A percentile compares a stretch with the other conserved stretches of the same genome.
Conservation (phyloP, 768 basidiomycete species). For the Suillus americanus region DNA sequence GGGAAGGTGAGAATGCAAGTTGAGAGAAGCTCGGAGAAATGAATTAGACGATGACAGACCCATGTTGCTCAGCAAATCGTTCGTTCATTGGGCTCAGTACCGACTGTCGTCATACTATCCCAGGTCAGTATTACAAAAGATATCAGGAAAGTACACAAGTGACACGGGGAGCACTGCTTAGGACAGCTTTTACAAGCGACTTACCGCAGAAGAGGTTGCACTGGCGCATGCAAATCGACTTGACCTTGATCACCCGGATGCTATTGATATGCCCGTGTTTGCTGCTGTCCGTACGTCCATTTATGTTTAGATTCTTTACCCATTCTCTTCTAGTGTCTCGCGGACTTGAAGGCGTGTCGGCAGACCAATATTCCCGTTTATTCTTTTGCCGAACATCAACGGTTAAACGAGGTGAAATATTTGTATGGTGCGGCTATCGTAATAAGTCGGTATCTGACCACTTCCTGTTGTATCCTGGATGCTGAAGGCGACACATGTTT, state of each 20-base stretch:
- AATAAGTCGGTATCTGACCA: constrained; percentile 52
- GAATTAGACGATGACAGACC: constrained; percentile 46
- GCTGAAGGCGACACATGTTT: neutral
- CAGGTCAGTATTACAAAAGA: constrained; percentile 47
- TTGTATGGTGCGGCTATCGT: constrained; percentile 92
- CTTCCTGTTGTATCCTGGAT: neutral
- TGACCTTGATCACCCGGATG: constrained; percentile 91
- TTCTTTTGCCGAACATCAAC: constrained; percentile 89
- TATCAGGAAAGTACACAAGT: neutral
- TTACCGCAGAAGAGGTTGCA: constrained; percentile 73
- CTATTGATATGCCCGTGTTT: constrained; percentile 89
- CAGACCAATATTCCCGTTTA: constrained; percentile 92
- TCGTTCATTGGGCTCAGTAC: constrained; percentile 76
- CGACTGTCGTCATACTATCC: constrained; percentile 87
- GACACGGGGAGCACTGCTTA: constrained; percentile 26
- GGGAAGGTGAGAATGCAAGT: constrained; percentile 60
- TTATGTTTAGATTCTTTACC: neutral
- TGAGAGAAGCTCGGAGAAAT: neutral
- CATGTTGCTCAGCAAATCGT: constrained; percentile 86
- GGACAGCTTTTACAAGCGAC: constrained; percentile 93
- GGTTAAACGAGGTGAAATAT: constrained; percentile 77
- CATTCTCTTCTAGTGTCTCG: constrained; percentile 59
- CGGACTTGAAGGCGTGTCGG: constrained; percentile 80
- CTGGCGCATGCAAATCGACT: constrained; percentile 80
- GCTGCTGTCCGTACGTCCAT: constrained; percentile 53